Base-by-base conservation (phyloP, 2,329 filamentous ascomycete species). In the Cytospora paraplurivora region DNA sequence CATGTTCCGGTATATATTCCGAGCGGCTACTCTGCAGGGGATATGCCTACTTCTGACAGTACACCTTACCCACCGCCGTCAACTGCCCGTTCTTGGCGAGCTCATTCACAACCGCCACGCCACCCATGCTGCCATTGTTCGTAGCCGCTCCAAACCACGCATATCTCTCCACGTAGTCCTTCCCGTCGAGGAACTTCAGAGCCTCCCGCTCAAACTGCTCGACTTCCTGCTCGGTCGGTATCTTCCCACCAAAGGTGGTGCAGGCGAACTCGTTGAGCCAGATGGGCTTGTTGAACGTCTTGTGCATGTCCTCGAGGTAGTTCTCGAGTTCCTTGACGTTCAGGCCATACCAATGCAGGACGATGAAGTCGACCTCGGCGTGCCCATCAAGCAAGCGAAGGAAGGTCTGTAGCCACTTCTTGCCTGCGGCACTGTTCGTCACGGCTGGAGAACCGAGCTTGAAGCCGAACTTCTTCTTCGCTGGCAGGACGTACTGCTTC, bases 181-280 rank as follows among this genome's bases (percentile, higher is more conserved):
- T 37, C 12, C 54, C 54, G 47, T 62, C 61, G 54, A 62, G 61
- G 32, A 52, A 53, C 12, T 54, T 44, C 47, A 62, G 54, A 7
- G 61, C 61, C 49, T 58, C 61, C 3, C 35, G 61, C 54, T 51
- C 61, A 15, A 62, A 62, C 32, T 54, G 51, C 49, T 58, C 54
- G 6, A 58, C 61, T 7, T 62, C 55, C 32, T 37, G 35, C 55
- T 54, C 35, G 35, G 34, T 62, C 8, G 61, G 61, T 32, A 32
- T 35, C 47, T 44, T 34, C 12, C 54, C 61, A 3, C 61, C 55
- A 10, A 62, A 62, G 8, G 55, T 55, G n/a, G 61, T 63, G 38
- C 61, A 63, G n/a, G 61, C 61, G 35, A 63, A 59, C 37, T 63
- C 61, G 32, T 53, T 63, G 35, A 63, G 61, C 61, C 61, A 59